These are phyloP conservation scores for Debaryomyces coudertii DNA, from an alignment of 1,139 yeast genomes.

Conservation along the genomic window DNA sequence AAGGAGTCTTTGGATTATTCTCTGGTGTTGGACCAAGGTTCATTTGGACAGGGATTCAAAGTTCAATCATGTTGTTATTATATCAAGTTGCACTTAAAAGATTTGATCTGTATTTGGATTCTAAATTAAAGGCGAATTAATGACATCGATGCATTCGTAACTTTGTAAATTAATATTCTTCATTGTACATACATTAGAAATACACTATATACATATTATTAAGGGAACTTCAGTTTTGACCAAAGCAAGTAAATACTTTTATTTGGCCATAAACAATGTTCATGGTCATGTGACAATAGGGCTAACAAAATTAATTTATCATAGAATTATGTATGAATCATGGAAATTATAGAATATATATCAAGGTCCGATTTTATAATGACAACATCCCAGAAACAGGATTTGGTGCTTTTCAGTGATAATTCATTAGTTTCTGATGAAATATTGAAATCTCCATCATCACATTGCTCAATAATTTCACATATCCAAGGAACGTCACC, in stretches of 20 bases:
- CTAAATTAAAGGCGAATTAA: not conserved
- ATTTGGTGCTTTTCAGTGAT: slow-evolving; percentile 57
- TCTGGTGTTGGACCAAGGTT: slow-evolving; percentile 96
- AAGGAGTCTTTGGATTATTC: slow-evolving; percentile 80
- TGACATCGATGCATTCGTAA: not conserved
- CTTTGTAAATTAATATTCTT: not conserved
- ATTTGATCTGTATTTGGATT: slow-evolving; percentile 33
- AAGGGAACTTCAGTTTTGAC: not conserved
- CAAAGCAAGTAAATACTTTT: no score
- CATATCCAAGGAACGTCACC: slow-evolving; percentile 67
- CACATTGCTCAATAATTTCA: slow-evolving; percentile 50
- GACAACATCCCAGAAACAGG: slow-evolving; percentile 53
- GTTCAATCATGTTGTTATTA: slow-evolving; percentile 88
- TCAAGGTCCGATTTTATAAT: not conserved
- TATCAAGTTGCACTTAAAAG: slow-evolving; percentile 66
- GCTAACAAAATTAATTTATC: not conserved
- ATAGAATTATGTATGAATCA: not conserved
- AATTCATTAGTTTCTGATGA: slow-evolving; percentile 46
- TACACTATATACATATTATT: not conserved
- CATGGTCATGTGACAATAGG: no score
- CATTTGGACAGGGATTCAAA: slow-evolving; percentile 95
- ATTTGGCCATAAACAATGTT: no score
- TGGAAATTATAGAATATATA: not conserved
- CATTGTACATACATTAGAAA: slow-evolving; percentile 4
- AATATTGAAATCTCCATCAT: slow-evolving; percentile 23